A percentile compares a stretch with the other conserved stretches of the same genome.
Conservation (phyloP, 1,284 basidiomycete genomes). For the Agroathelia rolfsii region DNA sequence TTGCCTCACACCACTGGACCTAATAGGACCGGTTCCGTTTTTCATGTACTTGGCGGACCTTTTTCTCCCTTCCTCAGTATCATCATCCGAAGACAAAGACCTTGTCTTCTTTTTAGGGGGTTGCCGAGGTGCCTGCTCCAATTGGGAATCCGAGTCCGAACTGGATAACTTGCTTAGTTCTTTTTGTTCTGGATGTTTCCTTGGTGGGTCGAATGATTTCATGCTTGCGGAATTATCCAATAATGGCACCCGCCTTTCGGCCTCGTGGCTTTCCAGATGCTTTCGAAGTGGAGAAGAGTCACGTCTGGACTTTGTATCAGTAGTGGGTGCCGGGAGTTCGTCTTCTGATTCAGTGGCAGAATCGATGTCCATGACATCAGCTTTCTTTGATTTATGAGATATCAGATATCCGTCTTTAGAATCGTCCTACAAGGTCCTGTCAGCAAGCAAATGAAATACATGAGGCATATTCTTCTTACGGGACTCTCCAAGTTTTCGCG, state of each 20-base stretch:
- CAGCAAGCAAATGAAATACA: conserved; percentile 12
- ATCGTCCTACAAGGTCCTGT: conserved; percentile 1
- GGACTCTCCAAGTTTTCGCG: conserved; percentile 6
- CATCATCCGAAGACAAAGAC: conserved; percentile 33
- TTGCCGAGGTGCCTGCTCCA: conserved; percentile 35
- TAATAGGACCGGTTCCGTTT: conserved; percentile 19
- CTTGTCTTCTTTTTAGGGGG: conserved; percentile 37
- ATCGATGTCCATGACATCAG: conserved; percentile 20
- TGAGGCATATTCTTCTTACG: conserved; percentile 9
- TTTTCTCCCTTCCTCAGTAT: conserved; percentile 44
- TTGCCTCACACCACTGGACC: conserved; percentile 46
- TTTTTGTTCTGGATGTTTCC: conserved; percentile 15
- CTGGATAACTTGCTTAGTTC: conserved; percentile 16
- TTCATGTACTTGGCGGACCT: conserved; percentile 28
- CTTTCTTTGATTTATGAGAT: conserved; percentile 1
- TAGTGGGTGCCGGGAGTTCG: conserved; percentile 13
- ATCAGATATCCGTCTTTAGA: background rate
- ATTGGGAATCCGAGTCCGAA: conserved; percentile 36
- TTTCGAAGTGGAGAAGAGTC: background rate
- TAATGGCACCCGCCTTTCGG: conserved; percentile 16
- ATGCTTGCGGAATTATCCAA: conserved; percentile 14
- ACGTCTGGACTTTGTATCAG: conserved; percentile 5
- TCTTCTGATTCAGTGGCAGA: conserved; percentile 45
- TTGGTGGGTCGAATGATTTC: conserved; percentile 13
- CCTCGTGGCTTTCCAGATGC: conserved; percentile 8